Percentiles rank a stretch among this genome's conserved stretches.
phyloP scores from a whole-genome alignment of 2,329 filamentous ascomycete genomes.

The Sarocladium strictum region DNA sequence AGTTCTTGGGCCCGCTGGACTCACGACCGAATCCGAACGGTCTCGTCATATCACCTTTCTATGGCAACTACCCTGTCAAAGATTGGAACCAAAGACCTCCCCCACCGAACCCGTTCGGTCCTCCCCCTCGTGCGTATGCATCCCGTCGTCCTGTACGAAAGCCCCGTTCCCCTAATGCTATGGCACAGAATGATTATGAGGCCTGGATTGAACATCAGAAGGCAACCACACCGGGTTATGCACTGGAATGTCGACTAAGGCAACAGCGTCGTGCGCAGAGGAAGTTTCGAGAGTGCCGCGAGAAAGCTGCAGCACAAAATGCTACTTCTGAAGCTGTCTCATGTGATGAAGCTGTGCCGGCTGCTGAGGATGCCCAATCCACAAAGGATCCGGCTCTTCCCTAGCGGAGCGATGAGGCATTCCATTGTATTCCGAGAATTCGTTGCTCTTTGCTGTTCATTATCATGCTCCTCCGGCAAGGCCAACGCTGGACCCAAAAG shows the following conservation, averaged over 20 bases:
- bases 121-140: neutral
- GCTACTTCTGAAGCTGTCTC: neutral
- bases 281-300: conserved; percentile 11
- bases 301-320: neutral
- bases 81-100: neutral
- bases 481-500: too few relatives aligned
- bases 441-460: too few relatives aligned
- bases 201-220: conserved; percentile 44
- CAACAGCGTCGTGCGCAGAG: conserved; percentile 33
- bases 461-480: too few relatives aligned
- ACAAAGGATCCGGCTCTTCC: neutral
- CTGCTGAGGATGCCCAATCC: neutral
- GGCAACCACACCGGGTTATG: conserved; percentile 41
- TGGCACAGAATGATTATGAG: conserved; percentile 40
- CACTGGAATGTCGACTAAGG: conserved; percentile 37
- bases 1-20: too few relatives aligned
- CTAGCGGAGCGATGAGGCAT: too few relatives aligned
- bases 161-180: conserved; percentile 33
- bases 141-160: conserved; percentile 27
- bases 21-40: too few relatives aligned
- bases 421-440: too few relatives aligned
- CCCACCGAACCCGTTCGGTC: neutral
- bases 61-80: too few relatives aligned
- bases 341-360: neutral
- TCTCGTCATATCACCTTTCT: too few relatives aligned